Evolutionary conservation across 2,329 filamentous ascomycete genomes (phyloP).

Genomic region (Diaporthe australafricana): DNA sequence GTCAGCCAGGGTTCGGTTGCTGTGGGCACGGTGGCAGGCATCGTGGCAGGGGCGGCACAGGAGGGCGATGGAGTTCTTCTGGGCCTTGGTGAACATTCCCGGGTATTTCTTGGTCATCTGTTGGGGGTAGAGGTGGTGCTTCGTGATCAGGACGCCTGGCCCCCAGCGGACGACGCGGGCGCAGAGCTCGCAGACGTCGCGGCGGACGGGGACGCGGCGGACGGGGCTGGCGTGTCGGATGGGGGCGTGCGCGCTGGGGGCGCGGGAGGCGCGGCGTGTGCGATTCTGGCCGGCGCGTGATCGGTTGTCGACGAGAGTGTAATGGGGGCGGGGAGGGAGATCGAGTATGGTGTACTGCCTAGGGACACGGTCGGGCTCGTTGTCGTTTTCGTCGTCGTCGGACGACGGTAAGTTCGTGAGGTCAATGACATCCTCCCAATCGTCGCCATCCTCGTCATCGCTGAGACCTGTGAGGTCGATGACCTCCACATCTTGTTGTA

Average conservation of each 20-base stretch:
- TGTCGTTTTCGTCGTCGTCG: neutral
- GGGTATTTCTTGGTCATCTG: conserved; percentile 6
- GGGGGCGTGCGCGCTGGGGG: neutral
- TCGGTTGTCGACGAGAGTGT: neutral
- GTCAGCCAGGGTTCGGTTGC: neutral
- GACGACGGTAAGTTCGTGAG: neutral
- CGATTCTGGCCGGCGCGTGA: neutral
- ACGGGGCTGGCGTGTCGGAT: too few species aligned
- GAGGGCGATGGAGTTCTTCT: conserved; percentile 1
- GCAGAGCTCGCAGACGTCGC: conserved; percentile 21
- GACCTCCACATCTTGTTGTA: neutral
- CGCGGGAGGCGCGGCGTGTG: neutral
- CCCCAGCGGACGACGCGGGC: conserved; percentile 20
- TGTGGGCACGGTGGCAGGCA: neutral
- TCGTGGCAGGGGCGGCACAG: conserved; percentile 24
- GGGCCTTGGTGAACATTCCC: neutral
- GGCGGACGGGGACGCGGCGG: neutral
- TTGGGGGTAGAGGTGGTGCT: conserved; percentile 27
- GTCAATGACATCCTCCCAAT: conserved; percentile 24
- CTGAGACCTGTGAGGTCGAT: conserved; percentile 23
- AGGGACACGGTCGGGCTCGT: neutral
- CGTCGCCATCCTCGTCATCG: neutral
- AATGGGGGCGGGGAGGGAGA: neutral
- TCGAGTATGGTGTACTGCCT: neutral
- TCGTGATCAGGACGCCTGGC: conserved; percentile 24